Evolutionary conservation across 179 eudicot species (phyloP).

Genomic region (Actinidia arguta): DNA sequence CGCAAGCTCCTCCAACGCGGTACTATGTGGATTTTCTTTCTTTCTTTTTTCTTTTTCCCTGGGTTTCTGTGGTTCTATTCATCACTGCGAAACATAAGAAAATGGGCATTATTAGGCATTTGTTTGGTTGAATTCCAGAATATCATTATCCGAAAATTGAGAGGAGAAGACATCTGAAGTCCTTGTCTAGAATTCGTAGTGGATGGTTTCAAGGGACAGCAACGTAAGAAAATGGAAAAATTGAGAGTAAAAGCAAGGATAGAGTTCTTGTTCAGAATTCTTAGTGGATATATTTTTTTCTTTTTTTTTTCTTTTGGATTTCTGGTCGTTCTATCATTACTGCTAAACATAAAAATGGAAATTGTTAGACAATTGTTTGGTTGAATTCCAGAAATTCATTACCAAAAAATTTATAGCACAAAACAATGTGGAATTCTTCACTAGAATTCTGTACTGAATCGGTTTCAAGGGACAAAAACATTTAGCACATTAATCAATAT

Average conservation of each 20-base stretch:
- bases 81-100: neutral
- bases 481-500: neutral
- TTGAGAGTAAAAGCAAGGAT: neutral
- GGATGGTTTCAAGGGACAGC: too few relatives aligned
- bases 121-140: neutral
- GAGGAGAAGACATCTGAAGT: too few relatives aligned
- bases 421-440: neutral
- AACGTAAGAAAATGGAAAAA: too few relatives aligned
- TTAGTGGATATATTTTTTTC: neutral
- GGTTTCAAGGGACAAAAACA: neutral
- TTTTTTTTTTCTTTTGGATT: neutral
- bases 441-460: neutral
- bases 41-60: neutral
- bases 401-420: neutral
- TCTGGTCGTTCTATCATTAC: neutral
- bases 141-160: too few relatives aligned
- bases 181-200: too few relatives aligned
- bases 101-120: neutral
- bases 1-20: constrained; percentile 69
- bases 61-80: neutral
- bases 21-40: constrained; percentile 14
- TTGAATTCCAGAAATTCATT: neutral
- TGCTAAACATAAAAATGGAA: neutral
- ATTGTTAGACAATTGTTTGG: neutral
- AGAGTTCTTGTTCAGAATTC: neutral